Evolutionary conservation across 1,284 basidiomycete species (phyloP).

Genomic region (Austropuccinia psidii): DNA sequence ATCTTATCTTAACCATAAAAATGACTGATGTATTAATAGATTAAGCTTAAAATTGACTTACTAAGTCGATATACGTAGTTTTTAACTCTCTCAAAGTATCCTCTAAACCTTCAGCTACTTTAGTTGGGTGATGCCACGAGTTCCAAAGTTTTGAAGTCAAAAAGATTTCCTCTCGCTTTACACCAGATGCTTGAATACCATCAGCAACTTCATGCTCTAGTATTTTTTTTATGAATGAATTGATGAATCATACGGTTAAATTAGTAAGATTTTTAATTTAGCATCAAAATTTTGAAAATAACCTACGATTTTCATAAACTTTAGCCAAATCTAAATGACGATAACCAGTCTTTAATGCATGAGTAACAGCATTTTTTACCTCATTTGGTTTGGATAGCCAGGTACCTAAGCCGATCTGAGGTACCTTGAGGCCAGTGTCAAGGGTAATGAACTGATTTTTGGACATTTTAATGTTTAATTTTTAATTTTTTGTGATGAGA

Average conservation of each 20-base stretch:
- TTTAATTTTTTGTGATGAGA: not conserved
- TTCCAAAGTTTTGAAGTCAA: constrained; percentile 50
- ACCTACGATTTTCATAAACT: constrained; percentile 34
- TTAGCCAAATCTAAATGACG: constrained; percentile 36
- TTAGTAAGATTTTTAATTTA: not conserved
- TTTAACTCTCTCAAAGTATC: constrained; percentile 49
- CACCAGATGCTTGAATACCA: constrained; percentile 50
- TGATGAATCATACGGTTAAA: not conserved
- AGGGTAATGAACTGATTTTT: not conserved
- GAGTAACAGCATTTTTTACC: constrained; percentile 32
- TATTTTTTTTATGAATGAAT: not conserved
- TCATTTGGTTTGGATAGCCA: constrained; percentile 36
- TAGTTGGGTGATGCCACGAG: constrained; percentile 45
- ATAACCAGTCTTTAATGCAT: constrained; percentile 33
- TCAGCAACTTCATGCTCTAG: constrained; percentile 50
- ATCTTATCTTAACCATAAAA: not conserved
- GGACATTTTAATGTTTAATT: not conserved
- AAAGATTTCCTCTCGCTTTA: constrained; percentile 52
- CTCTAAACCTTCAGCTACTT: constrained; percentile 47
- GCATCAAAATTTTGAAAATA: not conserved
- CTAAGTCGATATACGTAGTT: constrained; percentile 49
- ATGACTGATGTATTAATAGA: too few species aligned
- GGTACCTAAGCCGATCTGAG: constrained; percentile 32
- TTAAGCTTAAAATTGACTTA: constrained; percentile 37
- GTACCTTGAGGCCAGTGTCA: constrained; percentile 26